Conservation (phyloP, 805 yeast species). For the Blastobotrys parvus region DNA sequence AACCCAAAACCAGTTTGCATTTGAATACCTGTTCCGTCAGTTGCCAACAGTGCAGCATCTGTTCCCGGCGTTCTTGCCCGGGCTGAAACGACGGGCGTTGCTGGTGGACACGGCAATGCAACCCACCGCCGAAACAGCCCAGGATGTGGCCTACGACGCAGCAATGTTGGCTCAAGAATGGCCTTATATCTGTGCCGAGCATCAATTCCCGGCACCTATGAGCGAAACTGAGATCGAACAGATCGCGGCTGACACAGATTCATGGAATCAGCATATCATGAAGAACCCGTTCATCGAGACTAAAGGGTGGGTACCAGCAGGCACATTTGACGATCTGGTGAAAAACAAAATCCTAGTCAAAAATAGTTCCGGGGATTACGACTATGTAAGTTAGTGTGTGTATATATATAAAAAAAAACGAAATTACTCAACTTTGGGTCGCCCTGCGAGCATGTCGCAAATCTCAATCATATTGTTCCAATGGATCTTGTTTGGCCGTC, state of each 20-base stretch:
- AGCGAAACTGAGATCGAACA: constrained; percentile 49
- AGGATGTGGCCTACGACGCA: constrained; percentile 26
- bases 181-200: constrained; percentile 18
- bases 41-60: constrained; percentile 34
- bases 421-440: no score
- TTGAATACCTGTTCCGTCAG: constrained; percentile 72
- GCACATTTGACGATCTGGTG: constrained; percentile 66
- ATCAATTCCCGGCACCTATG: constrained; percentile 50
- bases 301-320: constrained; percentile 94
- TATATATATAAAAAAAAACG: background rate
- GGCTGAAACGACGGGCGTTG: constrained; percentile 44
- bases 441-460: constrained; percentile 67
- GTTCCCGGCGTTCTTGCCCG: constrained; percentile 75
- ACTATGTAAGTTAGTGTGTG: constrained; percentile 9
- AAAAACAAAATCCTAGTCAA: constrained; percentile 62
- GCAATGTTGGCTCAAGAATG: constrained; percentile 23
- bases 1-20: constrained; percentile 83
- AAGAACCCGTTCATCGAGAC: constrained; percentile 81
- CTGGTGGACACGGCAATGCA: constrained; percentile 25
- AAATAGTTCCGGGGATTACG: constrained; percentile 50
- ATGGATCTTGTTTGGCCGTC: constrained; percentile 84
- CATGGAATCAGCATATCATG: constrained; percentile 59
- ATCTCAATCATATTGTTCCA: constrained; percentile 72
- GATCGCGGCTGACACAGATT: constrained; percentile 50
- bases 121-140: constrained; percentile 18